Evolutionary conservation across 345 rosid genomes (phyloP), one percentile per base, ranked within the genome.

Genomic region (Melastoma malabathricum): DNA sequence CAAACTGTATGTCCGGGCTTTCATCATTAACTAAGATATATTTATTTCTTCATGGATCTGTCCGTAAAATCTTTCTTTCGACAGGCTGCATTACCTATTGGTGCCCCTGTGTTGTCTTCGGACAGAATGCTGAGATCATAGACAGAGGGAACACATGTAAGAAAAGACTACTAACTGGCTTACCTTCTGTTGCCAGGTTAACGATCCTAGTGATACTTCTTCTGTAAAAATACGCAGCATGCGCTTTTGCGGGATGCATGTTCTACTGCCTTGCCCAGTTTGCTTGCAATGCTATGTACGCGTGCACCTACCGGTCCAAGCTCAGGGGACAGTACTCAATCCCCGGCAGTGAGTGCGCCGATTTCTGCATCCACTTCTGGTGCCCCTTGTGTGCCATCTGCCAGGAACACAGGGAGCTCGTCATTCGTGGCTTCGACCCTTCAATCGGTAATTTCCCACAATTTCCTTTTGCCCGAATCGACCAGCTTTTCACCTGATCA

Each of bases 131-230:
- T 10, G 51, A 48, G 49, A 57, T 58, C 50, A 27, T 58, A 13
- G 68, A 62, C 61, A 50, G 52, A 46, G 63, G 56, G 41, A 8
- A 20, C 34, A 62, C 68, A 3, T 34, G 68, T 65, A 45, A 65
- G 49, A 50, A 13, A 19, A 14, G 17, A 12, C n/a, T 19, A 13
- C 50, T 0, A 48, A 48, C 18, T 10, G 29, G 18, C 3, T 0
- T 19, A 23, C 23, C 23, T 13, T 8, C 51, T 48, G 15, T 41
- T 12, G 15, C 51, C 15, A 48, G 29, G 15, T 13, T 48, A 13
- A 48, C 10, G 51, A 15, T 31, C 23, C 9, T 18, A 5, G 18
- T 14, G 13, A 3, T 20, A 2, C 0, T 22, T 14, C 38, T 44
- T 23, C n/a, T 18, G 22, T 18, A 3, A 31, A 13, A 34, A 47